Base-by-base conservation (phyloP, 2,329 filamentous ascomycete genomes). In the Apiospora aurea region DNA sequence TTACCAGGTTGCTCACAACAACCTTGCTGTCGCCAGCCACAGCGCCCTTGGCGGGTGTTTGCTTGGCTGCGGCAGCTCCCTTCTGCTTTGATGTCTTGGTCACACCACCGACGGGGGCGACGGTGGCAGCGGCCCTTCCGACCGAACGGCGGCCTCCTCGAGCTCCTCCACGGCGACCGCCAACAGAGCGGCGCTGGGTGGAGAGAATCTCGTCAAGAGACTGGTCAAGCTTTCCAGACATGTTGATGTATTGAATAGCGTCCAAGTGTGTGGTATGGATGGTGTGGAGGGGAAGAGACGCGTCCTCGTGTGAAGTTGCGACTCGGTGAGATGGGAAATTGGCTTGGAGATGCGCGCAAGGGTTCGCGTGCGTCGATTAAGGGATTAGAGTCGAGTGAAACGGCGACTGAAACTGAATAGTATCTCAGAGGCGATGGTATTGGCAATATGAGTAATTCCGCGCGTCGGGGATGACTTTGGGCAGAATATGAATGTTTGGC, bases 161-260 rank as follows among this genome's bases (percentile, higher is more conserved):
- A 43, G 51, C 57, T 21, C 70, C 67, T 21, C 84, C 84, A 75
- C 88, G 88, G 83, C 84, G 86, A 81, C 82, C 86, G 82, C 81
- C 85, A 82, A 84, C 89, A 85, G 83, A 88, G 78, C 85, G 85
- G 78, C 88, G 89, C 83, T 89, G 91, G 81, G 91, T 93, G 83
- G 93, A 94, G 87, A 97, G 92, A 85, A 99, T 98, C 86, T 98
- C 95, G 83, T 98, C 96, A 78, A 99, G 94, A 87, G 95, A 95
- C 87, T 97, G 92, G 84, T 98, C 95, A 81, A 99, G 93, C 87
- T 98, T 98, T 87, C 91, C 92, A 87, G 94, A 94, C 95, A 97
- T 97, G 5, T 69, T 57, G 43, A 57, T 44, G 29, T 47, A 41
- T 21, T 53, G 29, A 41, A 29, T 41, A 64, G 34, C 38, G 34